Conservation (phyloP, 352 stramenopile genomes). For the Pythium rishiriense region DNA sequence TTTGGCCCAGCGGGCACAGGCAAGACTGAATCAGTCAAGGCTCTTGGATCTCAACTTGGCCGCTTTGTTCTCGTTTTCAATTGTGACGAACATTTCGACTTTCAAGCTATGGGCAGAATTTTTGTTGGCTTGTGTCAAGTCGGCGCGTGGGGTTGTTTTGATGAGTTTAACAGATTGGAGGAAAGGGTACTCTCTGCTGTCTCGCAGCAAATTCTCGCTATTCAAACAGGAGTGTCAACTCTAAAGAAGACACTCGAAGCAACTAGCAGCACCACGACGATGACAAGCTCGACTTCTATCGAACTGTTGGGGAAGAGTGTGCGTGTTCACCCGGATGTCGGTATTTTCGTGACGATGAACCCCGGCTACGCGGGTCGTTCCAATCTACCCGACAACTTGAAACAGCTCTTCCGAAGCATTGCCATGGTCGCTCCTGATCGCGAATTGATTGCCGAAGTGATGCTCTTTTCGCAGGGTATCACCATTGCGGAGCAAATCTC, state of each 20-base stretch:
- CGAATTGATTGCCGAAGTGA: slow-evolving; percentile 99
- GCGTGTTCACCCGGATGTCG: slow-evolving; percentile 96
- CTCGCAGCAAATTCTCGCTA: slow-evolving; percentile 99
- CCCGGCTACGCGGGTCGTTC: slow-evolving; percentile 98
- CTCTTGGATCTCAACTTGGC: slow-evolving; percentile 97
- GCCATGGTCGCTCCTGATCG: slow-evolving; percentile 99
- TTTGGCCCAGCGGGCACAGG: slow-evolving; percentile 99
- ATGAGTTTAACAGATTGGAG: slow-evolving; percentile 99
- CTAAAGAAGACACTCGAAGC: slow-evolving; percentile 65
- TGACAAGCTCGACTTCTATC: slow-evolving; percentile 64
- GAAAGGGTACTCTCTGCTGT: slow-evolving; percentile 99
- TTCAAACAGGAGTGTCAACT: slow-evolving; percentile 96
- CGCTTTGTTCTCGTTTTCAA: slow-evolving; percentile 99
- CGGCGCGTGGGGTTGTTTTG: slow-evolving; percentile 99
- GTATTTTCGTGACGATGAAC: slow-evolving; percentile 99
- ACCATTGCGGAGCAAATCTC: slow-evolving; percentile 96
- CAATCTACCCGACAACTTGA: slow-evolving; percentile 98
- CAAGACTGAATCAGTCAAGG: slow-evolving; percentile 99
- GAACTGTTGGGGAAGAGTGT: slow-evolving; percentile 96
- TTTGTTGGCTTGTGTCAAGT: slow-evolving; percentile 99
- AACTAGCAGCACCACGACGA: slow-evolving; percentile 26
- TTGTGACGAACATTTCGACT: slow-evolving; percentile 99
- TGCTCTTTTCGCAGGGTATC: slow-evolving; percentile 99
- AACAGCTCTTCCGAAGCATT: slow-evolving; percentile 99
- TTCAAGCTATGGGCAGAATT: slow-evolving; percentile 99